Evolutionary conservation across 371 early-diverging fungal species (phyloP).

Genomic region (Synchytrium microbalum): DNA sequence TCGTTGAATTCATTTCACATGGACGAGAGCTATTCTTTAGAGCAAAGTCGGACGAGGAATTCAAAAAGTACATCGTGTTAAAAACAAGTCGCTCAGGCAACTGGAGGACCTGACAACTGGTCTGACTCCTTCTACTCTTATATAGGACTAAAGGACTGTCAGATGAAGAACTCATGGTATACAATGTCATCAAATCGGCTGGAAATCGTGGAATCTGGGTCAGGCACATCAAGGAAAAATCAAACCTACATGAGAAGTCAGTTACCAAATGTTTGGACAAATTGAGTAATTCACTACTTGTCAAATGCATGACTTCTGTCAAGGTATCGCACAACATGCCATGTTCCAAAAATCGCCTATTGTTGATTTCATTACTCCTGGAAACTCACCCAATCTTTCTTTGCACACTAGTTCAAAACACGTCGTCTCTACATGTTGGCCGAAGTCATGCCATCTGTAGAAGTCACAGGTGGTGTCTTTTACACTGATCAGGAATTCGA

Average conservation of each 20-base stretch:
- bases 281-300: slow-evolving; percentile 75
- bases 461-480: slow-evolving; percentile 96
- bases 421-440: slow-evolving; percentile 92
- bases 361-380: too few species aligned
- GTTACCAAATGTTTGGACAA: slow-evolving; percentile 72
- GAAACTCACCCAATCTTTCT: too few species aligned
- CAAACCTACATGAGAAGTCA: slow-evolving; percentile 75
- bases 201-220: slow-evolving; percentile 86
- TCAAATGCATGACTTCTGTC: slow-evolving; percentile 90
- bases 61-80: neutral
- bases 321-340: slow-evolving; percentile 48
- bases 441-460: slow-evolving; percentile 80
- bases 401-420: slow-evolving; percentile 60
- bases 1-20: neutral
- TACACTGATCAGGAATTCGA: slow-evolving; percentile 96
- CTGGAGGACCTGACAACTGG: neutral
- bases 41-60: neutral
- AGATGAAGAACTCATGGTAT: slow-evolving; percentile 49
- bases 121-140: neutral
- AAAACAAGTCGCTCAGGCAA: neutral
- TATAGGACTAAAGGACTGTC: slow-evolving; percentile 26
- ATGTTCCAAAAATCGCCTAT: neutral
- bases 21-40: neutral
- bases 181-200: slow-evolving; percentile 70
- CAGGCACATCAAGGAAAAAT: slow-evolving; percentile 77